Conservation (phyloP, 306 rosid genomes). For the Dryas alaskensis region DNA sequence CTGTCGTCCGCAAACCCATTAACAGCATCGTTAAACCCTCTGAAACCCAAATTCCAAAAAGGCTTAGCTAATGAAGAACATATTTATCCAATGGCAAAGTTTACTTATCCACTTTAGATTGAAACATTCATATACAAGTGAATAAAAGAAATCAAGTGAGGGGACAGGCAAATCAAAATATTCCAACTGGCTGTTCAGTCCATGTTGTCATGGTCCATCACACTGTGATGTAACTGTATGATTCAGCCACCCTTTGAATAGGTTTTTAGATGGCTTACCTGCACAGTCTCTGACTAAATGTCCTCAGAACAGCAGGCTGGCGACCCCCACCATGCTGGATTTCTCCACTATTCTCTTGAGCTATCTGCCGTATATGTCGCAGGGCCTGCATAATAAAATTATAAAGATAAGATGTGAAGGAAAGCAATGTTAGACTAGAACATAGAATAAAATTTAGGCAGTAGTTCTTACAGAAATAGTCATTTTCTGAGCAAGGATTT, state of each 20-base stretch:
- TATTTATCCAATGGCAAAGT: no score
- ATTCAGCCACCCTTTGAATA: not conserved
- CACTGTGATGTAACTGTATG: no score
- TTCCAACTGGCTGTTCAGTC: not conserved
- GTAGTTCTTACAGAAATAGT: constrained; percentile 70
- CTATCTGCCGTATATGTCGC: constrained; percentile 84
- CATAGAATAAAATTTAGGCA: not conserved
- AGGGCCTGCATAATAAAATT: constrained; percentile 47
- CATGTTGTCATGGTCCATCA: no score
- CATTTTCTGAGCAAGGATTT: constrained; percentile 85
- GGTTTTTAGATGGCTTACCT: constrained; percentile 36
- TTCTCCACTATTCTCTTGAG: constrained; percentile 91
- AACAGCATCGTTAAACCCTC: constrained; percentile 97
- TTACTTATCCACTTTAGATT: not conserved
- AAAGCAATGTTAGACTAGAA: not conserved
- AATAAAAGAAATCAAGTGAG: not conserved
- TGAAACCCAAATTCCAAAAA: constrained; percentile 21
- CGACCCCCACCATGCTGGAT: constrained; percentile 89
- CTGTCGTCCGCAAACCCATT: constrained; percentile 94
- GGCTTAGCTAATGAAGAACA: not conserved
- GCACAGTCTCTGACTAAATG: constrained; percentile 89
- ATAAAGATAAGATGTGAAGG: not conserved
- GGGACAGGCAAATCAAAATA: not conserved
- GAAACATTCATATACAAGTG: not conserved
- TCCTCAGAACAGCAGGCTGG: constrained; percentile 93